A percentile compares a stretch with the other conserved stretches of the same genome.
Conservation (phyloP, 768 basidiomycete species). For the Tylopilus balloui region DNA sequence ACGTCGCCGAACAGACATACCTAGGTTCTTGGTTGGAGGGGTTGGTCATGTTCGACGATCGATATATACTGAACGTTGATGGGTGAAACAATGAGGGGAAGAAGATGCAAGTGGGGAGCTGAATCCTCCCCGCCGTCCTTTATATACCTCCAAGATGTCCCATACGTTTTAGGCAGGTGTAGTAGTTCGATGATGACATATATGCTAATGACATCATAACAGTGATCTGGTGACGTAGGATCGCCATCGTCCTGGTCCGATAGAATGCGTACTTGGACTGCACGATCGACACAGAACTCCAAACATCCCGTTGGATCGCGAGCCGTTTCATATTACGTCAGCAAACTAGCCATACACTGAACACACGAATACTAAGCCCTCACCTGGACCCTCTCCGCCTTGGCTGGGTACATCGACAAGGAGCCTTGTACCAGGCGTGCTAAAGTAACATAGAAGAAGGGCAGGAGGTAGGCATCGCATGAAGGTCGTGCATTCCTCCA, state of each 20-base stretch:
- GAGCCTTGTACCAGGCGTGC: too few relatives aligned
- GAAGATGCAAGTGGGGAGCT: slow-evolving; percentile 3
- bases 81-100: neutral
- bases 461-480: too few relatives aligned
- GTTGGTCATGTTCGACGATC: slow-evolving; percentile 6
- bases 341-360: neutral
- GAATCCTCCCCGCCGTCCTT: neutral
- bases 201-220: slow-evolving; percentile 28
- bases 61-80: neutral
- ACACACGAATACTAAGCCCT: too few relatives aligned
- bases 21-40: slow-evolving; percentile 26
- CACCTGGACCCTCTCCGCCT: too few relatives aligned
- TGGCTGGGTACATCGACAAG: too few relatives aligned
- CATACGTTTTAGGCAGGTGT: slow-evolving; percentile 30
- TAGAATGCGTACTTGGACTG: neutral
- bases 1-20: slow-evolving; percentile 10
- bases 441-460: too few relatives aligned
- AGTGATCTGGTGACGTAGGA: slow-evolving; percentile 21
- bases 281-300: neutral
- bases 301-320: neutral
- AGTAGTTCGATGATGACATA: slow-evolving; percentile 22
- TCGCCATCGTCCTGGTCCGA: neutral
- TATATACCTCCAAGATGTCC: slow-evolving; percentile 25
- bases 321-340: neutral
- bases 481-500: too few relatives aligned